A percentile compares a stretch with the other conserved stretches of the same genome.
Evolutionary conservation across 2,329 filamentous ascomycete species (phyloP).

Genomic region (Penicillium sp.): DNA sequence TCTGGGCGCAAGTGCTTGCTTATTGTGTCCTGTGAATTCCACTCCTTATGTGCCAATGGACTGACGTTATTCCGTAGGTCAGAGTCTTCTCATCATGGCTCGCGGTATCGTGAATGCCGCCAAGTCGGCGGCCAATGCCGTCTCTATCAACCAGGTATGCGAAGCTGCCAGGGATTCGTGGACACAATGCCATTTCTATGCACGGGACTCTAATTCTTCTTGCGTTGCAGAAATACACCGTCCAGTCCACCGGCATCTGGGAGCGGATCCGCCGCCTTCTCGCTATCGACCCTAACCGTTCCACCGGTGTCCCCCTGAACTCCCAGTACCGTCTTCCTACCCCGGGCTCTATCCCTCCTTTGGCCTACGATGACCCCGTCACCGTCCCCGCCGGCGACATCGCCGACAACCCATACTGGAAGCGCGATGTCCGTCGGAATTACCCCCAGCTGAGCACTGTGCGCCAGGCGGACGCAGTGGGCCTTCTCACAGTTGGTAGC

Average conservation of each 20-base stretch:
- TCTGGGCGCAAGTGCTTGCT: not conserved
- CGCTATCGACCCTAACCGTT: constrained; percentile 80
- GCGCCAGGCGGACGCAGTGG: constrained; percentile 78
- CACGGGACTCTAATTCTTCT: not conserved
- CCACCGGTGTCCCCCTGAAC: constrained; percentile 88
- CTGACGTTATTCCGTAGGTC: constrained; percentile 20
- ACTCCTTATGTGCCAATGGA: not conserved
- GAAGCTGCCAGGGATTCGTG: not conserved
- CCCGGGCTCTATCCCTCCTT: constrained; percentile 68
- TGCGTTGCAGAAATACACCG: constrained; percentile 77
- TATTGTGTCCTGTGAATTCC: not conserved
- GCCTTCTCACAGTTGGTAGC: constrained; percentile 79
- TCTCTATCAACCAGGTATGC: constrained; percentile 39
- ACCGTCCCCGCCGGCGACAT: constrained; percentile 81
- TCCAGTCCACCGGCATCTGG: constrained; percentile 87
- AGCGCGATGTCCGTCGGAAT: constrained; percentile 77
- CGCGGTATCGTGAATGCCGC: constrained; percentile 39
- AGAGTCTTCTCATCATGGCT: constrained; percentile 34
- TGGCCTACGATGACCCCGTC: constrained; percentile 73
- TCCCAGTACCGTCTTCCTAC: constrained; percentile 85
- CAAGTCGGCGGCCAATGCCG: constrained; percentile 36
- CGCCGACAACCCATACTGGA: constrained; percentile 93
- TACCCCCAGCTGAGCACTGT: constrained; percentile 80
- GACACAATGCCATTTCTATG: not conserved
- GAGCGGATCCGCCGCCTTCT: constrained; percentile 73